Percentiles rank a stretch among this genome's conserved stretches.
phyloP scores from a whole-genome alignment of 129 eudicot species.

The Helianthus annuus region HanXRQr2.0-SUNRISE NC_035441.2:172026859-172027358 shows the following conservation, averaged over 20 bases:
- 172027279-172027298: no score
- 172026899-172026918: background rate
- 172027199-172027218: no score
- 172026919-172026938: background rate
- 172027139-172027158: background rate
- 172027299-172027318: no score
- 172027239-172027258: no score
- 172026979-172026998: background rate
- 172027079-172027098: slow-evolving; percentile 2
- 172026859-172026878: no score
- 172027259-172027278: no score
- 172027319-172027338: no score
- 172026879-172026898: no score
- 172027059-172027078: background rate
- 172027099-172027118: background rate
- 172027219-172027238: no score
- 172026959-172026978: background rate
- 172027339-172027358: no score
- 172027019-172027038: slow-evolving; percentile 5
- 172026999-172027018: background rate
- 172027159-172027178: background rate
- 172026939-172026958: background rate
- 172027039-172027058: background rate
- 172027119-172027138: slow-evolving; percentile 9
- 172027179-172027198: no score